These are phyloP conservation scores for Chaetomium fimeti DNA, from an alignment of 495 filamentous ascomycete genomes.

Conservation along the genomic window DNA sequence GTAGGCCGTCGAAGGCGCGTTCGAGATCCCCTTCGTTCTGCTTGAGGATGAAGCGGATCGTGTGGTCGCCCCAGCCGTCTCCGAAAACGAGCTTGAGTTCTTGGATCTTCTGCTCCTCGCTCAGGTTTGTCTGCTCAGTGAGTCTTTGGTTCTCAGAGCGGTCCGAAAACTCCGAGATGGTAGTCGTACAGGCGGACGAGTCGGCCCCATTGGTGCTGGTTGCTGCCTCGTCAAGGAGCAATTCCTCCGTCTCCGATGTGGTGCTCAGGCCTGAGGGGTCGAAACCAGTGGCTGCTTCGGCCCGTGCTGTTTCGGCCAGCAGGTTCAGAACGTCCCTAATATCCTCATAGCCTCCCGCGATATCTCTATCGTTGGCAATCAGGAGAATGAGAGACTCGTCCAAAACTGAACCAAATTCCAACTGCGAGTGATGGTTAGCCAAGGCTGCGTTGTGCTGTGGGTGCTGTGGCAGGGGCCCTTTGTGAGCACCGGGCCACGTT, in stretches of 20 bases:
- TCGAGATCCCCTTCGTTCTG: conserved; percentile 61
- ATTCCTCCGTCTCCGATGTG: conserved; percentile 20
- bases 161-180: conserved; percentile 35
- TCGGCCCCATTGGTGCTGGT: conserved; percentile 24
- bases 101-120: conserved; percentile 55
- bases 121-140: conserved; percentile 47
- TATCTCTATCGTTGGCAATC: conserved; percentile 50
- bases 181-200: conserved; percentile 24
- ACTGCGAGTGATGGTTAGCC: conserved; percentile 22
- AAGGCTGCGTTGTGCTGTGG: no score
- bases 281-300: conserved; percentile 69
- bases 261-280: conserved; percentile 70
- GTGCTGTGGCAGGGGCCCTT: no score
- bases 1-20: conserved; percentile 75
- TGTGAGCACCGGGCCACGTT: no score
- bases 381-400: conserved; percentile 36
- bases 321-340: conserved; percentile 56
- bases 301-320: conserved; percentile 58
- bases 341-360: conserved; percentile 65
- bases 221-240: conserved; percentile 21
- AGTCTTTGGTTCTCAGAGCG: conserved; percentile 25
- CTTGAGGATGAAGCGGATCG: conserved; percentile 62
- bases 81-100: conserved; percentile 69
- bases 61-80: conserved; percentile 54
- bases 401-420: conserved; percentile 32